Percentiles rank a stretch among this genome's conserved stretches.
Conservation (phyloP, 257 asterid genomes). For the Schizonepeta tenuifolia region DNA sequence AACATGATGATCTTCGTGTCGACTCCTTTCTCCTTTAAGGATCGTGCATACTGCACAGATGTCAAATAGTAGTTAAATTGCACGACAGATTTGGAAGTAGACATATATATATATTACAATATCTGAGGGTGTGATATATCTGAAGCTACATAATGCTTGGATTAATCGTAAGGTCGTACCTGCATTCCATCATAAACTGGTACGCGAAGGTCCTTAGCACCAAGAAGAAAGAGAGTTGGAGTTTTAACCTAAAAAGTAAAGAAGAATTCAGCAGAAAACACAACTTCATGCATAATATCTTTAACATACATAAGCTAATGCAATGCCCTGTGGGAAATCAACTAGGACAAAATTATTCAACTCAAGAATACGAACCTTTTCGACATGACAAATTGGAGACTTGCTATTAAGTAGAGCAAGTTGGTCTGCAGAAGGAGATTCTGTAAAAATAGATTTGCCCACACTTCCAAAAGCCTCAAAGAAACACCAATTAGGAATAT, state of each 20-base stretch:
- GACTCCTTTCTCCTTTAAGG: constrained; percentile 74
- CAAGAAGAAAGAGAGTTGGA: constrained; percentile 77
- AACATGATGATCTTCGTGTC: constrained; percentile 75
- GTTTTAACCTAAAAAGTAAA: constrained; percentile 72
- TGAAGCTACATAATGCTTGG: no score
- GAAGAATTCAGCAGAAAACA: no score
- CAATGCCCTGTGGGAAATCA: no score
- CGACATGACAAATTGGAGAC: constrained; percentile 82
- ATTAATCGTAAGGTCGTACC: constrained; percentile 36
- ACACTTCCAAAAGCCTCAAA: constrained; percentile 66
- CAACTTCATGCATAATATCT: neutral
- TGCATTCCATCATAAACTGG: constrained; percentile 83
- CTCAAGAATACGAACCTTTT: constrained; percentile 51
- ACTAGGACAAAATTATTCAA: no score
- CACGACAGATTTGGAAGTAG: neutral
- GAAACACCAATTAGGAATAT: constrained; percentile 94
- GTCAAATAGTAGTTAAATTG: neutral
- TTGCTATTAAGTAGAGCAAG: constrained; percentile 57
- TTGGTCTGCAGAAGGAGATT: constrained; percentile 78
- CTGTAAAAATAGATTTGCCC: constrained; percentile 60
- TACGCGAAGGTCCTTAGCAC: constrained; percentile 88
- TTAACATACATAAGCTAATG: neutral
- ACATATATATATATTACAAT: no score
- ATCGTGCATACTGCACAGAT: constrained; percentile 66
- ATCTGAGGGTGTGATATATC: no score